Evolutionary conservation across 352 stramenopile genomes (phyloP).

Genomic region (Elongisporangium prolatum): DNA sequence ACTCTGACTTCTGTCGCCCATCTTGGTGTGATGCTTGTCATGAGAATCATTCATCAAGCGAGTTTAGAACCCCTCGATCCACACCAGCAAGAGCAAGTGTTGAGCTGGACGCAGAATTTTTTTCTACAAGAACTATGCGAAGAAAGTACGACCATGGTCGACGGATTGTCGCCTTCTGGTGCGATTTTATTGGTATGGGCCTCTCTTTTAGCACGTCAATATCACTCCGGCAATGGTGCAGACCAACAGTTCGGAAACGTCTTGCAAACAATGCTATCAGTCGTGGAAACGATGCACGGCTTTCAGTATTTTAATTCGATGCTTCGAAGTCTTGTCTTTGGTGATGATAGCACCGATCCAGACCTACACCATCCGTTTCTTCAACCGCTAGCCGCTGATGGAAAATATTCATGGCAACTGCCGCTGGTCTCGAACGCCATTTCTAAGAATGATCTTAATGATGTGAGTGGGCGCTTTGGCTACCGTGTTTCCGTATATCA

Average conservation of each 20-base stretch:
- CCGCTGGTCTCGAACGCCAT: conserved; percentile 10
- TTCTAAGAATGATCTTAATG: conserved; percentile 7
- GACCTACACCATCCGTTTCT: conserved; percentile 20
- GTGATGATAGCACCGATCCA: conserved; percentile 14
- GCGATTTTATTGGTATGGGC: conserved; percentile 54
- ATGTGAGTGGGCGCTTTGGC: not conserved
- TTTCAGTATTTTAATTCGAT: conserved; percentile 56
- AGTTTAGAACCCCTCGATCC: conserved; percentile 11
- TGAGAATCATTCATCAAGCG: conserved; percentile 28
- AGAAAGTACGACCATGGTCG: conserved; percentile 4
- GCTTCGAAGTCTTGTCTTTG: conserved; percentile 37
- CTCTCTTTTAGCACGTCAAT: conserved; percentile 42
- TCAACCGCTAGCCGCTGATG: conserved; percentile 15
- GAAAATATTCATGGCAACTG: conserved; percentile 26
- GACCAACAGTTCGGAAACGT: conserved; percentile 23
- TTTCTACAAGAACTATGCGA: conserved; percentile 24
- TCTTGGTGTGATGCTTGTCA: conserved; percentile 26
- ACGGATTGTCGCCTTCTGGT: conserved; percentile 20
- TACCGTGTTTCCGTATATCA: conserved; percentile 35
- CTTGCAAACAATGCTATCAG: conserved; percentile 35
- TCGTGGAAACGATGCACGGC: conserved; percentile 33
- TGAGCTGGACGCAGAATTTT: conserved; percentile 18
- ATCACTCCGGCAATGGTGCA: conserved; percentile 9
- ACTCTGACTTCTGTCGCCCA: conserved; percentile 17
- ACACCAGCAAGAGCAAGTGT: conserved; percentile 10